Conservation (phyloP, 495 filamentous ascomycete genomes). For the Xylaria acuta region DNA sequence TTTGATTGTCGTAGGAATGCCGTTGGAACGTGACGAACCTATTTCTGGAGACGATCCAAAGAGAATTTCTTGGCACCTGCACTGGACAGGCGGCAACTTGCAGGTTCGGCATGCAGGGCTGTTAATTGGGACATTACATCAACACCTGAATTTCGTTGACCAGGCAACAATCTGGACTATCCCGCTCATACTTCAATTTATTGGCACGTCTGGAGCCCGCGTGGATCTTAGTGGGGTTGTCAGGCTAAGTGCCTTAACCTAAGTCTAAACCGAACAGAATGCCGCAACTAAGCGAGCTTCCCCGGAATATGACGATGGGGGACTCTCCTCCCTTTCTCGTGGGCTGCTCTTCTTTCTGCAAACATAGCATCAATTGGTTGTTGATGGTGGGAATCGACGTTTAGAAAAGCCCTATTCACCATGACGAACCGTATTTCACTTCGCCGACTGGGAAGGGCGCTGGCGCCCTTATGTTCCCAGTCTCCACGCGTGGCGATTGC, state of each 20-base stretch:
- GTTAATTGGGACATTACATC: constrained; percentile 19
- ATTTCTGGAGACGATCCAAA: constrained; percentile 36
- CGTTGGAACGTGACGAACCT: neutral
- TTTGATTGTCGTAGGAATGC: neutral
- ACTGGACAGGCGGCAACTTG: constrained; percentile 9
- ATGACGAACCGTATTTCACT: constrained; percentile 25
- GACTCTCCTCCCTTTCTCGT: constrained; percentile 3
- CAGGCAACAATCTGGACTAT: constrained; percentile 45
- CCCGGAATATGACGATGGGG: constrained; percentile 31
- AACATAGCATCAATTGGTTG: constrained; percentile 3
- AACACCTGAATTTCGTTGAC: constrained; percentile 44
- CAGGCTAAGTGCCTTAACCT: neutral
- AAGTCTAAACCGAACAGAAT: constrained; percentile 28
- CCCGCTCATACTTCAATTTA: neutral
- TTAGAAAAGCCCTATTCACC: neutral
- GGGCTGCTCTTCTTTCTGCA: neutral
- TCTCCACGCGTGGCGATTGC: constrained; percentile 2
- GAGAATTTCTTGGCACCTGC: constrained; percentile 29
- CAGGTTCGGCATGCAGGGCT: constrained; percentile 20
- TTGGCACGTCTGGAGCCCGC: neutral
- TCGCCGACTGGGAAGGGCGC: constrained; percentile 30
- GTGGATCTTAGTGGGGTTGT: neutral
- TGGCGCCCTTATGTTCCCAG: constrained; percentile 25
- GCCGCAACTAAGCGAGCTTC: constrained; percentile 42
- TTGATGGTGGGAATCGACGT: neutral